Evolutionary conservation across 1,139 yeast genomes (phyloP).

Genomic region (Arxiozyma telluris): DNA sequence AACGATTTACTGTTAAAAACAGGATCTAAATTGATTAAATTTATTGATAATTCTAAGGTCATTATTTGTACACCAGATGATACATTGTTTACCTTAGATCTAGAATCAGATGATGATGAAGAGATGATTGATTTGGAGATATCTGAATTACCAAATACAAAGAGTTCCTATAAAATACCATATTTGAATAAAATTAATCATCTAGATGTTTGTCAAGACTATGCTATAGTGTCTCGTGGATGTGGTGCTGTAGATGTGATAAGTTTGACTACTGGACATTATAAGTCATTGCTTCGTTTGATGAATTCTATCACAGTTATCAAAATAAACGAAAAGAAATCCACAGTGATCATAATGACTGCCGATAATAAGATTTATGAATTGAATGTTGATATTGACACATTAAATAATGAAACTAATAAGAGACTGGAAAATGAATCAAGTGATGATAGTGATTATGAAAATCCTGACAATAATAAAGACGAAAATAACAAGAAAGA

Average conservation of each 20-base stretch:
- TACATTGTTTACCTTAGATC: constrained; percentile 45
- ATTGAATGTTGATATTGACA: constrained; percentile 31
- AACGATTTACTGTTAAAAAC: constrained; percentile 35
- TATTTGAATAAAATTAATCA: constrained; percentile 42
- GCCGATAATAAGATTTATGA: constrained; percentile 71
- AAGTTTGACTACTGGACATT: constrained; percentile 27
- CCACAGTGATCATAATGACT: constrained; percentile 55
- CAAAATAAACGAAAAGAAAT: constrained; percentile 40
- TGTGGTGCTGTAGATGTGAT: constrained; percentile 60
- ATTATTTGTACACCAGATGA: constrained; percentile 58
- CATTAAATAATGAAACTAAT: constrained; percentile 5
- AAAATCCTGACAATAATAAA: constrained; percentile 35
- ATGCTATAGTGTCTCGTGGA: constrained; percentile 49
- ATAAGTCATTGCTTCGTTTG: constrained; percentile 39
- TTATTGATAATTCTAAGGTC: constrained; percentile 39
- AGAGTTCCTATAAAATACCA: constrained; percentile 28
- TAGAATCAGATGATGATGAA: constrained; percentile 38
- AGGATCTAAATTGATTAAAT: constrained; percentile 52
- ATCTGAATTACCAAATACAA: constrained; percentile 30
- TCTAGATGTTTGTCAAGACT: constrained; percentile 38
- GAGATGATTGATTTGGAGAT: constrained; percentile 37
- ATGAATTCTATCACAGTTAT: constrained; percentile 57
- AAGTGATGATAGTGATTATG: constrained; percentile 32
- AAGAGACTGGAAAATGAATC: constrained; percentile 9
- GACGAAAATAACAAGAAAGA: constrained; percentile 15